A percentile compares a stretch with the other conserved stretches of the same genome.
Evolutionary conservation across 2,329 filamentous ascomycete species (phyloP).

Genomic region (Cladophialophora carrionii): DNA sequence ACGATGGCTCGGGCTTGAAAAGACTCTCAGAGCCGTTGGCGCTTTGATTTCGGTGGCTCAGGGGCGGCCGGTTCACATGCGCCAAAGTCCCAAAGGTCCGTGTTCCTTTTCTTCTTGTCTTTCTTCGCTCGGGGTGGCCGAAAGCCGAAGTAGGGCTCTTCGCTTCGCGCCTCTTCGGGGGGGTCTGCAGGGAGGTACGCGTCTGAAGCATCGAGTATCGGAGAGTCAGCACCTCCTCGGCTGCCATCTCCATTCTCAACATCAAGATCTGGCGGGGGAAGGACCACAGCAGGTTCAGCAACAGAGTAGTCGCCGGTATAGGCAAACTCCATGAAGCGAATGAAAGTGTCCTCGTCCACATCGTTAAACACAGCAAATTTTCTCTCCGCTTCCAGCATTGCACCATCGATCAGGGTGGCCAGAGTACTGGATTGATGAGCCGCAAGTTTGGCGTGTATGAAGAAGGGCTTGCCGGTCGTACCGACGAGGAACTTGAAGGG

Average conservation of each 20-base stretch:
- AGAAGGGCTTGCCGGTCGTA: slow-evolving; percentile 27
- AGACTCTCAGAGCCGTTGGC: slow-evolving; percentile 8
- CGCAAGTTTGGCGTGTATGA: slow-evolving; percentile 35
- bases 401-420: slow-evolving; percentile 28
- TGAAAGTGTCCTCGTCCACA: slow-evolving; percentile 36
- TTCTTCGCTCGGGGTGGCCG: neutral
- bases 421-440: slow-evolving; percentile 30
- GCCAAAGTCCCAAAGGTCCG: no score
- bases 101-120: neutral
- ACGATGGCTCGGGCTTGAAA: slow-evolving; percentile 13
- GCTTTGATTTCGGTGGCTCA: neutral
- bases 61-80: no score
- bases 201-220: neutral
- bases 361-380: slow-evolving; percentile 26
- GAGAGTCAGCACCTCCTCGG: neutral
- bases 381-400: slow-evolving; percentile 31
- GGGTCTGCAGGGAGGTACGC: no score
- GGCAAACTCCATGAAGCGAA: slow-evolving; percentile 35
- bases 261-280: neutral
- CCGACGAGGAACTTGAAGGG: slow-evolving; percentile 35
- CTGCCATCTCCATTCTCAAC: neutral
- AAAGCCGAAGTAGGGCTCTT: neutral
- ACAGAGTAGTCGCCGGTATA: slow-evolving; percentile 36
- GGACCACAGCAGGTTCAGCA: slow-evolving; percentile 8
- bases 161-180: neutral